phyloP scores from a whole-genome alignment of 2,329 filamentous ascomycete genomes.

The Spiromastix sp. region DNA sequence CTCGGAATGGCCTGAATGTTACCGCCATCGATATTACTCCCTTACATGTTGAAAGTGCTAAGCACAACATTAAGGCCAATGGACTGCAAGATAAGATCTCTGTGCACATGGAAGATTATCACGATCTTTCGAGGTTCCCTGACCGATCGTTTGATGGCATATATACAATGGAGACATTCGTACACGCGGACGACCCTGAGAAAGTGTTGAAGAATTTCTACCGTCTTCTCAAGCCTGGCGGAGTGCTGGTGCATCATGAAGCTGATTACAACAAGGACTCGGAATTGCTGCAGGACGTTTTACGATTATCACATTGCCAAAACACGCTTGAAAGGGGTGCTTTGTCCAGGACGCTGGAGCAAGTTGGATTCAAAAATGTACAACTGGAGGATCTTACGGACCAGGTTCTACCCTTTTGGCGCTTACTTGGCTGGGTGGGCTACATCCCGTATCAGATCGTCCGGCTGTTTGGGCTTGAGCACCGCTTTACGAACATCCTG shows the following conservation, averaged over 20 bases:
- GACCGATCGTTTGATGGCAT: conserved; percentile 38
- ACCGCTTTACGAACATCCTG: too few relatives aligned
- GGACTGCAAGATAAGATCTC: conserved; percentile 27
- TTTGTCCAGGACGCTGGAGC: conserved; percentile 1
- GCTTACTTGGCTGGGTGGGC: too few relatives aligned
- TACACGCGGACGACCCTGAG: conserved; percentile 41
- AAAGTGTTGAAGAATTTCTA: conserved; percentile 37
- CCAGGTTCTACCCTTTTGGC: too few relatives aligned
- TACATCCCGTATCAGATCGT: too few relatives aligned
- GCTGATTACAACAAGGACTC: conserved; percentile 3
- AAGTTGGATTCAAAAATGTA: conserved; percentile 6
- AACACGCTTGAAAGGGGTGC: conserved; percentile 6
- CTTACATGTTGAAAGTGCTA: conserved; percentile 37
- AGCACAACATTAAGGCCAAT: conserved; percentile 27
- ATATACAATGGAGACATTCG: conserved; percentile 49
- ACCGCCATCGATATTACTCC: conserved; percentile 41
- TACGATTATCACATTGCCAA: conserved; percentile 1
- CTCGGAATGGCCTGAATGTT: conserved; percentile 31
- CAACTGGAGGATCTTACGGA: too few relatives aligned
- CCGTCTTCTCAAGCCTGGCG: conserved; percentile 39
- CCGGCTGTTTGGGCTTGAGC: too few relatives aligned
- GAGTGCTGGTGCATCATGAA: conserved; percentile 14
- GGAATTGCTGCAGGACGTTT: conserved; percentile 4
- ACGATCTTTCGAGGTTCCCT: conserved; percentile 35
- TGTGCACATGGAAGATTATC: conserved; percentile 40